Evolutionary conservation across 495 filamentous ascomycete species (phyloP).

Genomic region (Penicillium alfredii): DNA sequence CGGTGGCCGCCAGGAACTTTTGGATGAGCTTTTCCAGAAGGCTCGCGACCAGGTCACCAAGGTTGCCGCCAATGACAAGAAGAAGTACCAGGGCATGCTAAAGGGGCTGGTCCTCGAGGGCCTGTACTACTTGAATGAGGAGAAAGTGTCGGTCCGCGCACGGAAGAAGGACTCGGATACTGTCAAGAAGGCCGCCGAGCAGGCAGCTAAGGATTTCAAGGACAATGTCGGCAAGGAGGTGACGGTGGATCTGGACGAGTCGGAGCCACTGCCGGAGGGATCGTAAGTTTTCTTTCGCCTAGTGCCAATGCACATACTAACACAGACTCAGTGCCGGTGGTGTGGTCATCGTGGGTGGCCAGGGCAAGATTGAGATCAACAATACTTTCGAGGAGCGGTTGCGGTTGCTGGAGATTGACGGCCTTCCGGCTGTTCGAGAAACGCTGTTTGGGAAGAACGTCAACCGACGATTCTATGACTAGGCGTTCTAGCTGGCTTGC

Average conservation of each 20-base stretch:
- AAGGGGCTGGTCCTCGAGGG: conserved; percentile 85
- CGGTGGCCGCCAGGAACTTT: conserved; percentile 74
- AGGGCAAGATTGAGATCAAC: conserved; percentile 96
- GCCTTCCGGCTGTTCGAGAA: conserved; percentile 76
- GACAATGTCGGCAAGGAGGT: conserved; percentile 59
- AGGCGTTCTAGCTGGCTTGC: conserved; percentile 25
- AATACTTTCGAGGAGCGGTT: conserved; percentile 95
- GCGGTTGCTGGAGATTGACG: conserved; percentile 73
- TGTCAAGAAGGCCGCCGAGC: conserved; percentile 66
- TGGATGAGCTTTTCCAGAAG: conserved; percentile 86
- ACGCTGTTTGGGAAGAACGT: conserved; percentile 86
- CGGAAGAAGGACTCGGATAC: conserved; percentile 73
- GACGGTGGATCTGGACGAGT: conserved; percentile 67
- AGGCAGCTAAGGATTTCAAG: conserved; percentile 76
- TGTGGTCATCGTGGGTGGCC: conserved; percentile 67
- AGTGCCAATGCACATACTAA: too few species aligned
- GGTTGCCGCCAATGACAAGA: conserved; percentile 57
- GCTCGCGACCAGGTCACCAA: conserved; percentile 61
- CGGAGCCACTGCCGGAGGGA: conserved; percentile 71
- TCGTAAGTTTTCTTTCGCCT: conserved; percentile 81
- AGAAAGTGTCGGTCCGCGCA: conserved; percentile 62
- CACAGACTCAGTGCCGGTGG: conserved; percentile 74
- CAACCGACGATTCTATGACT: conserved; percentile 93
- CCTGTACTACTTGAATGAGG: conserved; percentile 78
- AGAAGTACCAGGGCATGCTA: conserved; percentile 65